Base-by-base conservation (phyloP, 345 rosid genomes). In the Boechera retrofracta region DNA sequence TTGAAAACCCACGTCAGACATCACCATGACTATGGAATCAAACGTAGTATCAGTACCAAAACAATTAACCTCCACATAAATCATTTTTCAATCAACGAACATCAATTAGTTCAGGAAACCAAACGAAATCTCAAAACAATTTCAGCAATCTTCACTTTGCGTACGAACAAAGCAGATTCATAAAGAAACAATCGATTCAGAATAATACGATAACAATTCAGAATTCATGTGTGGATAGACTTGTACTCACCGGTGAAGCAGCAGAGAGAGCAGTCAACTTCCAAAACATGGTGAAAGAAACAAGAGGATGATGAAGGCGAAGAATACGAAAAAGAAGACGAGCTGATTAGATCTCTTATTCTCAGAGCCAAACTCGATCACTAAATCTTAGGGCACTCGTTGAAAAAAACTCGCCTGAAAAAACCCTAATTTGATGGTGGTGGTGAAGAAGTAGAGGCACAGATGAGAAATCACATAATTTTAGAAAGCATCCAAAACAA, bases 231-330 rank as follows among this genome's bases (percentile, higher is more conserved):
- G 54, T 64, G 47, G 61, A 10, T 28, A 62, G 76, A 59, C 75
- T 39, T 68, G 35, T 5, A 82, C 94, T 91, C 51, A 95, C 99
- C 38, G 99, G 97, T 39, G 97, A 92, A 67, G 99, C 86, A 49
- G 97, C 82, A n/a, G 99, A 89, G 68, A 95, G 83, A 77, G 90
- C 75, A 42, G 98, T 80, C 77, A 95, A 91, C 88, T 92, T 95
- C 99, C 99, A 95, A 55, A 95, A 95, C 99, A 95, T 95, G 83
- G 83, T 64, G 74, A 63, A 21, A 71, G 7, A 67, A 24, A 71
- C 63, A 56, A 31, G 59, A 52, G 18, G 62, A 71, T 69, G 68
- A 71, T 64, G 53, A 65, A 5, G 52, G n/a, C 41, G 65, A 54
- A 10, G 38, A 52, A 15, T 71, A 72, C 3, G 52, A 52, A 29